Percentiles rank a stretch among this genome's conserved stretches.
Conservation (phyloP, 2,329 filamentous ascomycete genomes). For the Dendryphion nanum region DNA sequence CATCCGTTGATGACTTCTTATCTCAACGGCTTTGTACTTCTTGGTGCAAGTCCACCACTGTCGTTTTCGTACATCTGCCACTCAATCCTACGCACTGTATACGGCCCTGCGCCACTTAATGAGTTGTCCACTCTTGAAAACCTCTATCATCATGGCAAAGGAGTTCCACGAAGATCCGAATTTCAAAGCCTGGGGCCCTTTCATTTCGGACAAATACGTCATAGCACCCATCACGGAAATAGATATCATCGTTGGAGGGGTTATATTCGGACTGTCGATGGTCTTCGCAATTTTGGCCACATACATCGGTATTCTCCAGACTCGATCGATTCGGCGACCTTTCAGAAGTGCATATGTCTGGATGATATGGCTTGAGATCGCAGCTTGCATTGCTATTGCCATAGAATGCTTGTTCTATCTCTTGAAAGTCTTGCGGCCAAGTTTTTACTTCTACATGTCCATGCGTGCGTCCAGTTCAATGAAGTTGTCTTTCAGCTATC, state of each 20-base stretch:
- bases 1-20: too few relatives aligned
- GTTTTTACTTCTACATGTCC: conserved; percentile 3
- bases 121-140: too few relatives aligned
- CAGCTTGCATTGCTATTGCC: conserved; percentile 44
- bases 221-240: conserved; percentile 15
- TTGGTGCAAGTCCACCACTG: too few relatives aligned
- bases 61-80: too few relatives aligned
- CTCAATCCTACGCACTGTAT: too few relatives aligned
- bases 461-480: conserved; percentile 5
- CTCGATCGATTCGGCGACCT: conserved; percentile 21
- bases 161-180: conserved; percentile 9
- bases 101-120: too few relatives aligned
- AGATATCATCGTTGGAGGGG: conserved; percentile 18
- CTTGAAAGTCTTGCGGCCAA: conserved; percentile 30
- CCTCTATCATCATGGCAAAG: too few relatives aligned
- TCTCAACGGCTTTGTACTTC: too few relatives aligned
- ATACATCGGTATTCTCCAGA: conserved; percentile 30
- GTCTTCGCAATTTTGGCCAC: conserved; percentile 22
- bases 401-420: conserved; percentile 40
- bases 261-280: conserved; percentile 18
- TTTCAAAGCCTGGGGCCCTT: conserved; percentile 24
- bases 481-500: conserved; percentile 27
- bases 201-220: conserved; percentile 18
- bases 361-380: conserved; percentile 51
- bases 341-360: conserved; percentile 44